Evolutionary conservation across 139 green algal genomes (phyloP).

Genomic region (Coccomyxa sp.): DNA sequence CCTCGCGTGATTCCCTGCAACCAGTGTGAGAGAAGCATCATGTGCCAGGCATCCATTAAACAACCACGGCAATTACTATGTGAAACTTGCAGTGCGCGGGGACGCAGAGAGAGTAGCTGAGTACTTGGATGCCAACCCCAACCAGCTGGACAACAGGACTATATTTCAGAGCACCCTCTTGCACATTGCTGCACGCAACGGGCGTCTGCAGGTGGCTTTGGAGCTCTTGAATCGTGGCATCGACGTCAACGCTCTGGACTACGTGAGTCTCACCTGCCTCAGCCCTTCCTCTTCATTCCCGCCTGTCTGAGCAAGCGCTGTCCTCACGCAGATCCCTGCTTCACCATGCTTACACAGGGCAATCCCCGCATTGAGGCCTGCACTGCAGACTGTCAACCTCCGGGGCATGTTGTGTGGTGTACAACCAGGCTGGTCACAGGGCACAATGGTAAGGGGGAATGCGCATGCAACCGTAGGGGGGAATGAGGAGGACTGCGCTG

Average conservation of each 20-base stretch:
- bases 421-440: no score
- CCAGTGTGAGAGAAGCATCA: background rate
- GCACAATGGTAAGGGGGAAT: no score
- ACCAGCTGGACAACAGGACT: conserved; percentile 3
- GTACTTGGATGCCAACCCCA: background rate
- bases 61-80: background rate
- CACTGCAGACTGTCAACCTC: no score
- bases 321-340: no score
- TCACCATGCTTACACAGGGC: no score
- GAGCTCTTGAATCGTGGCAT: background rate
- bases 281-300: background rate
- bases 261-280: background rate
- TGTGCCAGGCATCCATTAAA: no score
- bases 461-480: background rate
- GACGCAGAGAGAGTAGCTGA: background rate
- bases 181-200: conserved; percentile 11
- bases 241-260: conserved; percentile 12
- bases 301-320: no score
- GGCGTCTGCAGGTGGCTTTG: background rate
- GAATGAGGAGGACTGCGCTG: conserved; percentile 15
- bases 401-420: no score
- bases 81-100: background rate
- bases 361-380: no score
- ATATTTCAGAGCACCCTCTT: conserved; percentile 4
- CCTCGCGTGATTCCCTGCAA: background rate